Conservation (phyloP, 2,329 filamentous ascomycete species). For the Fusarium hostae region DNA sequence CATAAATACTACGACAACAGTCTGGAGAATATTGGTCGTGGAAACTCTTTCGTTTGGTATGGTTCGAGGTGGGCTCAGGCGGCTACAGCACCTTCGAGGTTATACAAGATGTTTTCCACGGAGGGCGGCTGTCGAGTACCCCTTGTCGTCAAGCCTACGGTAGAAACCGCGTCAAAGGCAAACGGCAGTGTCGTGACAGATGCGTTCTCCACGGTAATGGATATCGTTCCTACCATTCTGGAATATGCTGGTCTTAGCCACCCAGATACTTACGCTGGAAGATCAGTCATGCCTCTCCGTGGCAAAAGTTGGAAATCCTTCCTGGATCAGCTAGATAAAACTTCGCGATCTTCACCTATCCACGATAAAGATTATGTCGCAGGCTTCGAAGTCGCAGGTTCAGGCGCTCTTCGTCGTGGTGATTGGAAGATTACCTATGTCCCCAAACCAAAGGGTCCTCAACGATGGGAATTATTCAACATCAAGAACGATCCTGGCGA, state of each 20-base stretch:
- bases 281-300: constrained; percentile 4
- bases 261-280: constrained; percentile 15
- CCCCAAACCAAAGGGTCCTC: constrained; percentile 58
- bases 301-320: constrained; percentile 20
- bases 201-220: constrained; percentile 56
- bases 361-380: constrained; percentile 53
- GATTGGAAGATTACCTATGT: constrained; percentile 69
- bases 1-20: background rate
- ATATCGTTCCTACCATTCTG: constrained; percentile 58
- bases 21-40: background rate
- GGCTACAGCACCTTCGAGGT: background rate
- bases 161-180: background rate
- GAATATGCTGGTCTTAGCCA: constrained; percentile 54
- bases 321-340: background rate
- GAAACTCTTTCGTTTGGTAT: background rate
- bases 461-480: constrained; percentile 68
- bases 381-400: constrained; percentile 68
- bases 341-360: constrained; percentile 11
- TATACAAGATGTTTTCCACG: background rate
- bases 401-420: constrained; percentile 62
- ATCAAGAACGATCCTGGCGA: constrained; percentile 64
- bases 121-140: background rate
- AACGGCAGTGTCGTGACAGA: background rate
- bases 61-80: background rate
- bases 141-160: background rate